These are phyloP conservation scores for Thelonectria discophora DNA, from an alignment of 2,329 filamentous ascomycete species.

Conservation along the genomic window DNA sequence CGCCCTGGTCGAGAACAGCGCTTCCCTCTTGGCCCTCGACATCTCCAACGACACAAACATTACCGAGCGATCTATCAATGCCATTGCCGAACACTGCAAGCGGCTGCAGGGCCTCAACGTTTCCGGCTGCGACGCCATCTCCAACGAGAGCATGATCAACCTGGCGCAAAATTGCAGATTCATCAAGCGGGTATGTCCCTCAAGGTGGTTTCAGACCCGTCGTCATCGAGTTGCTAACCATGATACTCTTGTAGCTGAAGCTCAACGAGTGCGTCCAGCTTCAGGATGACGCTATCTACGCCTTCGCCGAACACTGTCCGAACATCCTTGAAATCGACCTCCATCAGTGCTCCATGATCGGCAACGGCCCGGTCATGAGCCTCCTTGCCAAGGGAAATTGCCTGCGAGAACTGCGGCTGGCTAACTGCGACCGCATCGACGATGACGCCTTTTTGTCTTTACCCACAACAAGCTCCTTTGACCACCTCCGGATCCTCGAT, in stretches of 20 bases:
- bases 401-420: slow-evolving; percentile 88
- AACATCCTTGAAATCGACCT: slow-evolving; percentile 97
- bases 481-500: slow-evolving; percentile 91
- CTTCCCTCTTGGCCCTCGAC: slow-evolving; percentile 86
- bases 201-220: not conserved
- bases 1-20: slow-evolving; percentile 80
- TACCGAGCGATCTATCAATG: slow-evolving; percentile 80
- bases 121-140: slow-evolving; percentile 83
- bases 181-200: slow-evolving; percentile 78
- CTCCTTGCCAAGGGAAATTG: slow-evolving; percentile 81
- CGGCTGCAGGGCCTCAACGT: slow-evolving; percentile 93
- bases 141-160: slow-evolving; percentile 83
- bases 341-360: slow-evolving; percentile 82
- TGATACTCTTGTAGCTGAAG: slow-evolving; percentile 72
- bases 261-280: slow-evolving; percentile 91
- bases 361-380: slow-evolving; percentile 83
- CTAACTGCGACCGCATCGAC: slow-evolving; percentile 84
- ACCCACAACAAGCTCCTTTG: slow-evolving; percentile 74
- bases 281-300: slow-evolving; percentile 81
- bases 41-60: slow-evolving; percentile 86
- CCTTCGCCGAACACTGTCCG: slow-evolving; percentile 87
- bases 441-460: slow-evolving; percentile 88
- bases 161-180: slow-evolving; percentile 85
- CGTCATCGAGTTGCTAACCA: slow-evolving; percentile 42
- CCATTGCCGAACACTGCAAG: slow-evolving; percentile 82